A percentile compares a stretch with the other conserved stretches of the same genome.
These are phyloP conservation scores for Canna indica DNA, from an alignment of 176 grass and related monocot genomes.

Conservation along the genomic window DNA sequence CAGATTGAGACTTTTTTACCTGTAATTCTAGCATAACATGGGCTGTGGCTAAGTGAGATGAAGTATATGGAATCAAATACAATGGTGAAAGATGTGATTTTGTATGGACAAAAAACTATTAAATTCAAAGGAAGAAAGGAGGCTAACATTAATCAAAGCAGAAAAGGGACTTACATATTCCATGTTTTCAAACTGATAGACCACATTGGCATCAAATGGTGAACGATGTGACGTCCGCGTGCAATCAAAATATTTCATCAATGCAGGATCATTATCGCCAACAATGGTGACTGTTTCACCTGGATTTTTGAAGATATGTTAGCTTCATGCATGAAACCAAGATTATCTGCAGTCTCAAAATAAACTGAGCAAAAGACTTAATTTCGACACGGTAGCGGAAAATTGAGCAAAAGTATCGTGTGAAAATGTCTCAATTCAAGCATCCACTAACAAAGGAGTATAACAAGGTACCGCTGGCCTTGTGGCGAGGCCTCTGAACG, in stretches of 20 bases:
- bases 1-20: no score
- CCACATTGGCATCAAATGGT: conserved; percentile 84
- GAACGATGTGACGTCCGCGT: conserved; percentile 68
- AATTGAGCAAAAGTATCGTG: neutral
- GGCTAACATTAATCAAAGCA: neutral
- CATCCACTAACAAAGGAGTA: neutral
- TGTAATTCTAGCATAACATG: neutral
- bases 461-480: conserved; percentile 41
- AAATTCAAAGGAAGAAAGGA: neutral
- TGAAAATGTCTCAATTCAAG: neutral
- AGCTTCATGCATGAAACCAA: no score
- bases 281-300: conserved; percentile 88
- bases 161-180: conserved; percentile 74
- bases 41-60: no score
- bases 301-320: conserved; percentile 21
- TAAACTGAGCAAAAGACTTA: no score
- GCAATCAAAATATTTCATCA: conserved; percentile 96
- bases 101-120: neutral
- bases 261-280: conserved; percentile 71
- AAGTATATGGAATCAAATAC: neutral
- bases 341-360: no score
- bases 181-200: conserved; percentile 97
- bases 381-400: no score
- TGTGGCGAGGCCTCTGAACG: conserved; percentile 83
- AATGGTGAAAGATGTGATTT: neutral